Percentiles rank a stretch among this genome's conserved stretches.
These are phyloP conservation scores for Urtica urens DNA, from an alignment of 306 rosid genomes.

Conservation along the genomic window DNA sequence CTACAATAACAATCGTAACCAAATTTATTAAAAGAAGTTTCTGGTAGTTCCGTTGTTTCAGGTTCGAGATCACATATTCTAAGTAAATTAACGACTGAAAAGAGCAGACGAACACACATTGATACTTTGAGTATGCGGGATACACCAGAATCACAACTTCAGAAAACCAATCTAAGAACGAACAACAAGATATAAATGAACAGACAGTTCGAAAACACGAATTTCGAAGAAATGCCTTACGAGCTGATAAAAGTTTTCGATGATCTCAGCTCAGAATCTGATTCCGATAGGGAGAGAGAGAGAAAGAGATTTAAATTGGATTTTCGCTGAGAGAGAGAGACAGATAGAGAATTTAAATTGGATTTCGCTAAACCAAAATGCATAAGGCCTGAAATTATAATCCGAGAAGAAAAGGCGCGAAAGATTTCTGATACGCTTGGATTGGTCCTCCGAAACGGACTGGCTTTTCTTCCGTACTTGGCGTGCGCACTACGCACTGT, in stretches of 20 bases:
- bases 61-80: too few species aligned
- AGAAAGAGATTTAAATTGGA: neutral
- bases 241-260: neutral
- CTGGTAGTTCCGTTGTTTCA: too few species aligned
- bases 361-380: neutral
- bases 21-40: too few species aligned
- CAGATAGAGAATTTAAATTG: neutral
- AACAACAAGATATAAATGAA: too few species aligned
- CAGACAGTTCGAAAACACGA: neutral
- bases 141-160: too few species aligned
- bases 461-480: neutral
- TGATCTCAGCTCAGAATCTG: neutral
- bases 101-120: too few species aligned
- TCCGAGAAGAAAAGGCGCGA: neutral
- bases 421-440: neutral
- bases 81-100: too few species aligned
- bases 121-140: too few species aligned
- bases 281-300: neutral
- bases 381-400: neutral
- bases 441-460: neutral
- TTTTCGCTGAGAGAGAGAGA: slow-evolving; percentile 5
- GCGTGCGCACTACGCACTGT: neutral
- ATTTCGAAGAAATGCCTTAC: slow-evolving; percentile 1
- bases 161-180: too few species aligned
- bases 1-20: too few species aligned